A percentile compares a stretch with the other conserved stretches of the same genome.
Conservation (phyloP, 352 stramenopile species). For the Plasmopara halstedii region DNA sequence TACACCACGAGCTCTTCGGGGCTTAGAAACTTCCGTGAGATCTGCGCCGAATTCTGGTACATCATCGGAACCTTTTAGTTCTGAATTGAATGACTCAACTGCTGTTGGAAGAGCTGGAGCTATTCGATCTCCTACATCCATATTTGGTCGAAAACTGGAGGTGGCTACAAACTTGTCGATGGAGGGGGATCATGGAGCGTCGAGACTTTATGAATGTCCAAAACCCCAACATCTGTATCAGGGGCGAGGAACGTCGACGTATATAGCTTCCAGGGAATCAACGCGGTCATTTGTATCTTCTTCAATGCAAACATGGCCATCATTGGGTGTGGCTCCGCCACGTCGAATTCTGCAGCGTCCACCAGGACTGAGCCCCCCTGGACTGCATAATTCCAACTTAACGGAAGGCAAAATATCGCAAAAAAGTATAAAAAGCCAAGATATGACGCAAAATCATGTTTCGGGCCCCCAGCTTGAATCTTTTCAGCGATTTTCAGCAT, state of each 20-base stretch:
- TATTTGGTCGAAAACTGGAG: conserved; percentile 21
- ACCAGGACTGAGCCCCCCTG: conserved; percentile 36
- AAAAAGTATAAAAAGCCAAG: conserved; percentile 1
- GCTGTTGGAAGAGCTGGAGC: conserved; percentile 16
- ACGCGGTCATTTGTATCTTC: conserved; percentile 3
- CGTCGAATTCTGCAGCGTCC: conserved; percentile 39
- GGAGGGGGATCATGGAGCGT: conserved; percentile 9
- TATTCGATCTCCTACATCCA: conserved; percentile 21
- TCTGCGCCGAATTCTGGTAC: conserved; percentile 5
- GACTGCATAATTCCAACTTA: conserved; percentile 6
- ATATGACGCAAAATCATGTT: conserved; percentile 8
- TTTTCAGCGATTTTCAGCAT: conserved; percentile 10
- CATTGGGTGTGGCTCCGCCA: conserved; percentile 15
- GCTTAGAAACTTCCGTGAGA: conserved; percentile 10
- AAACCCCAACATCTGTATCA: conserved; percentile 15
- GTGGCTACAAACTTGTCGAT: conserved; percentile 15
- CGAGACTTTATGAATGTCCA: background rate
- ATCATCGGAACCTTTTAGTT: conserved; percentile 24
- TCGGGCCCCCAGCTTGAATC: too few relatives aligned
- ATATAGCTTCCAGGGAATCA: conserved; percentile 10
- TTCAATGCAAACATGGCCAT: conserved; percentile 9
- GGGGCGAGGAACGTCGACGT: conserved; percentile 7
- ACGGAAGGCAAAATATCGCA: conserved; percentile 3
- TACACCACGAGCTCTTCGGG: conserved; percentile 14
- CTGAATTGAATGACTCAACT: conserved; percentile 8